Base-by-base conservation (phyloP, 2,329 filamentous ascomycete genomes). In the Aspergillus thermomutatus region DNA sequence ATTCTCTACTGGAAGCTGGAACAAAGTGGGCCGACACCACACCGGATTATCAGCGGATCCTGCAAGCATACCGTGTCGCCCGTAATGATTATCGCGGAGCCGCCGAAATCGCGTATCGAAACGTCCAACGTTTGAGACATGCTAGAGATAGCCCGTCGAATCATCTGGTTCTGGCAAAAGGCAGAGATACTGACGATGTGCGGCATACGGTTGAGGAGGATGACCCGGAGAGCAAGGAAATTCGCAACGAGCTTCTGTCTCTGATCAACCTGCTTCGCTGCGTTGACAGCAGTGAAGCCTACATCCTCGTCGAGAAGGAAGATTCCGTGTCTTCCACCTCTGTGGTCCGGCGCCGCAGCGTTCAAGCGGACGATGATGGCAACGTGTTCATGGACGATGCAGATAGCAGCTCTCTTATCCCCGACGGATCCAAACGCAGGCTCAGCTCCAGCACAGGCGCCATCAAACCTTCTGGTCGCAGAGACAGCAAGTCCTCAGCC, bases 221-320 rank as follows among this genome's bases (percentile, higher is more conserved):
- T 34, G 76, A 78, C 56, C 76, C 78, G 1, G 77, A 81, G 49
- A 83, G 83, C 59, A 81, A 83, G 57, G 80, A 80, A 40, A 69
- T 86, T 49, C 68, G 76, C 49, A 85, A 89, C 64, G 88, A 91
- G 67, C 94, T 96, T 66, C 79, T 97, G n/a, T 82, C 92, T 59
- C 83, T 99, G 47, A 96, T 99, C 77, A 99, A 99, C 71, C 88
- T 91, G 1, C 80, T 99, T 59, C 91, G 89, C 63, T 96, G 91
- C 61, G 91, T 97, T 43, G 86, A 90, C 50, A 80, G 87, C 56
- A 86, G 90, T 60, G 89, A 96, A 67, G 88, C 88, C 1, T 99
- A 95, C 84, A 71, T 86, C 23, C 67, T 78, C n/a, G 75, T 86
- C 21, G 81, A 82, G 19, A 80, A 82, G 43, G 67, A 72, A 34